Evolutionary conservation across 1,284 basidiomycete genomes (phyloP).

Genomic region (Leucocoprinus gongylophorus): DNA sequence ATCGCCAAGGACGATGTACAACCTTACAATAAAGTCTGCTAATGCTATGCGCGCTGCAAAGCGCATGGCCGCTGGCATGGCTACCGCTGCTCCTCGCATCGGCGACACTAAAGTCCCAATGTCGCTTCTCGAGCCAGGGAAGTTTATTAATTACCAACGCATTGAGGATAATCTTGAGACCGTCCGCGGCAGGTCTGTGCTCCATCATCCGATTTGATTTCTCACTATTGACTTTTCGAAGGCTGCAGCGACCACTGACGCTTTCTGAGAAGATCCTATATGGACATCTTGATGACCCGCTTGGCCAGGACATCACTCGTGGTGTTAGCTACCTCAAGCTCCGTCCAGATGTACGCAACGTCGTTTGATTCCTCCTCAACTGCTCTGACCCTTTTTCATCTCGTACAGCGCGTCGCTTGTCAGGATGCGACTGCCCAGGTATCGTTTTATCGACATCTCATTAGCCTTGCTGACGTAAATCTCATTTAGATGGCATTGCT

Average conservation of each 20-base stretch:
- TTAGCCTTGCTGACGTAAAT: slow-evolving; percentile 28
- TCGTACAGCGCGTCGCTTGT: slow-evolving; percentile 90
- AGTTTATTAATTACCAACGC: slow-evolving; percentile 95
- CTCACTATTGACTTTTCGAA: slow-evolving; percentile 26
- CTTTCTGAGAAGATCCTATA: slow-evolving; percentile 99
- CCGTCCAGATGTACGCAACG: slow-evolving; percentile 77
- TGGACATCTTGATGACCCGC: slow-evolving; percentile 94
- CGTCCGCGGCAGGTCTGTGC: slow-evolving; percentile 55
- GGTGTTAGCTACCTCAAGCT: slow-evolving; percentile 94
- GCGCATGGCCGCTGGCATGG: slow-evolving; percentile 66
- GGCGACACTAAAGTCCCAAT: slow-evolving; percentile 92
- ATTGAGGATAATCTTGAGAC: slow-evolving; percentile 92
- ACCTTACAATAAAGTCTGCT: slow-evolving; percentile 54
- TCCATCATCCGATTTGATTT: background rate
- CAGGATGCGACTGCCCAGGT: slow-evolving; percentile 96
- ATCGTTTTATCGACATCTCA: slow-evolving; percentile 17
- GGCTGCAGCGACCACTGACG: slow-evolving; percentile 89
- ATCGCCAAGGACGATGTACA: slow-evolving; percentile 52
- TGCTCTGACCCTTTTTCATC: slow-evolving; percentile 8
- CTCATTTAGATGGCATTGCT: slow-evolving; percentile 88
- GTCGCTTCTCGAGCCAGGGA: slow-evolving; percentile 81
- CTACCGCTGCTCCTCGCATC: slow-evolving; percentile 73
- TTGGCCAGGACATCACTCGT: slow-evolving; percentile 80
- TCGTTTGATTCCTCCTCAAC: background rate
- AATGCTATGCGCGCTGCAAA: slow-evolving; percentile 51